Base-by-base conservation (phyloP, 2,329 filamentous ascomycete species). In the Beauveria sp. region DNA sequence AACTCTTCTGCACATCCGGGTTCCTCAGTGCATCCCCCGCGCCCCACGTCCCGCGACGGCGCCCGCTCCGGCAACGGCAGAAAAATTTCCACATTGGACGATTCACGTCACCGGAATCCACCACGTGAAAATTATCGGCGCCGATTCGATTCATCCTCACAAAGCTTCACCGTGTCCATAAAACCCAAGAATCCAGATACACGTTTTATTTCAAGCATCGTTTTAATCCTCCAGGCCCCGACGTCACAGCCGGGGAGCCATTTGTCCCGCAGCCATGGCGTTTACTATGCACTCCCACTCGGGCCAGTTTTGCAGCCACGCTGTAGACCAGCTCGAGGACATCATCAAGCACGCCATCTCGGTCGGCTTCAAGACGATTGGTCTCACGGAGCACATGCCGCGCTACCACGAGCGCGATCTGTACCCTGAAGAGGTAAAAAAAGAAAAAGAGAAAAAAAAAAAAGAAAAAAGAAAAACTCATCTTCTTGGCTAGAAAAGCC, bases 211-310 rank as follows among this genome's bases (percentile, higher is more conserved):
- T 6, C 5, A 6, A 38, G 34, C 34, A 16, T 16, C 12, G 6
- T 38, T 2, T 0, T 38, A 2, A 6, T 38, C 5, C 5, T 16
- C 34, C 34, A 2, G 34, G 34, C 34, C 34, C 2, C 16, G 34
- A 16, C 16, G 6, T 16, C 34, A 38, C 12, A 16, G 34, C 34
- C 34, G 16, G 34, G 14, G 12, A 38, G 5, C 34, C 14, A 34
- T 16, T 16, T 5, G 34, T 38, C 34, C 34, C 34, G 34, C 34
- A 34, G 38, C 22, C 58, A 98, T 98, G 95, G 93, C 93, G 1
- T 96, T 96, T 78, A 96, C 95, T 5, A 96, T 98, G 80, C 95
- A 99, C 76, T 96, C 91, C 71, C 95, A 99, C 77, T 98, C 95
- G 43, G 95, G 95, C 65, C 91, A 99, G 74, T 99, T 99, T 79